Conservation (phyloP, 1,139 yeast species). For the Diutina siamensis region DNA sequence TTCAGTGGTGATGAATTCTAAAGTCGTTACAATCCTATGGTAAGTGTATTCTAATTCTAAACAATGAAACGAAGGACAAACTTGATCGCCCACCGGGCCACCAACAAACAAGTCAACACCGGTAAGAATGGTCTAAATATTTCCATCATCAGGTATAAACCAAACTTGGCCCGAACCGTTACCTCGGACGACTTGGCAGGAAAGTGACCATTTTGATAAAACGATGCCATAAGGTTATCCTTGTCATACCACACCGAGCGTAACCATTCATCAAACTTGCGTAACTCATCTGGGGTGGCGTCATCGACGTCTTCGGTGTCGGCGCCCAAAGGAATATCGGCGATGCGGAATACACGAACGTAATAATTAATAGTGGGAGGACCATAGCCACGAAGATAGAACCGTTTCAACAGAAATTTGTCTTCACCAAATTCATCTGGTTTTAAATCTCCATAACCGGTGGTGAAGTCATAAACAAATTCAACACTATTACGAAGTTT, state of each 20-base stretch:
- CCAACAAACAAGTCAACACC: background rate
- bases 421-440: constrained; percentile 68
- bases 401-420: constrained; percentile 49
- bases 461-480: constrained; percentile 70
- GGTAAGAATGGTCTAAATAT: background rate
- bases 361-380: constrained; percentile 58
- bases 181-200: constrained; percentile 14
- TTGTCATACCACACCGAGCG: constrained; percentile 67
- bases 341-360: constrained; percentile 44
- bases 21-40: no score
- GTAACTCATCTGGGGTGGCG: constrained; percentile 29
- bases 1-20: no score
- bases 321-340: constrained; percentile 58
- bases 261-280: constrained; percentile 64
- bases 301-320: constrained; percentile 30
- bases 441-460: constrained; percentile 65
- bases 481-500: constrained; percentile 50
- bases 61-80: no score
- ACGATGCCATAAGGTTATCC: constrained; percentile 54
- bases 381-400: constrained; percentile 58
- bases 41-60: no score
- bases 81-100: background rate
- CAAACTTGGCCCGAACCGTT: constrained; percentile 4
- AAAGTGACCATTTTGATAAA: constrained; percentile 49
- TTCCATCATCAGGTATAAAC: background rate